Base-by-base conservation (phyloP, 495 filamentous ascomycete genomes). In the Hypoxylon lienhwacheense region DNA sequence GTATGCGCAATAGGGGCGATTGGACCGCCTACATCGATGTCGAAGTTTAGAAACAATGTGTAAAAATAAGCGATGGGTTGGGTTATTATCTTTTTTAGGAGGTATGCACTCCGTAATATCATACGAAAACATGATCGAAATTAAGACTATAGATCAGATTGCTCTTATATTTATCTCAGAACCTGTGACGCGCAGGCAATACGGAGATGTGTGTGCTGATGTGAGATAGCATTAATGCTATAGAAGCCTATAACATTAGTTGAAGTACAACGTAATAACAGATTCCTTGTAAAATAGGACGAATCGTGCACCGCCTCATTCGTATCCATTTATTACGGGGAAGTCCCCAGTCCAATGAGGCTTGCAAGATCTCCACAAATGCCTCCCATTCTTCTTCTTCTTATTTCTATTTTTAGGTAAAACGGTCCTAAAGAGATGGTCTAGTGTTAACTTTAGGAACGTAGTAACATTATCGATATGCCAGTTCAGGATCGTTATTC, bases 221-320 rank as follows among this genome's bases (percentile, higher is more conserved):
- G 49, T 62, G 53, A 65, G 53, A 61, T 39, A 34, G 28, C 47
- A 49, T n/a, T n/a, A n/a, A n/a, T n/a, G n/a, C n/a, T n/a, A n/a
- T n/a, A n/a, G n/a, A n/a, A n/a, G n/a, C n/a, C n/a, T n/a, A n/a
- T n/a, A n/a, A n/a, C n/a, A n/a, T n/a, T n/a, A n/a, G n/a, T n/a
- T n/a, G n/a, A n/a, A n/a, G n/a, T n/a, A n/a, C n/a, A n/a, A n/a
- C n/a, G n/a, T n/a, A n/a, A n/a, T n/a, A n/a, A n/a, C n/a, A n/a
- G n/a, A n/a, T n/a, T n/a, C n/a, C n/a, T n/a, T 43, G 49, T 62
- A 49, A 65, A 48, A 61, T 39, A 34, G 28, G 41, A 49, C 21
- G 12, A 41, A 41, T 34, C 24, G 19, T 33, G 58, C 58, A 55
- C 58, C 40, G 58, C 58, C 58, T 52, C 47, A 21, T 50, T 55